These are phyloP conservation scores for Neckera pumila DNA, from an alignment of 225 moss, liverwort and hornwort genomes.

Conservation along the genomic window DNA sequence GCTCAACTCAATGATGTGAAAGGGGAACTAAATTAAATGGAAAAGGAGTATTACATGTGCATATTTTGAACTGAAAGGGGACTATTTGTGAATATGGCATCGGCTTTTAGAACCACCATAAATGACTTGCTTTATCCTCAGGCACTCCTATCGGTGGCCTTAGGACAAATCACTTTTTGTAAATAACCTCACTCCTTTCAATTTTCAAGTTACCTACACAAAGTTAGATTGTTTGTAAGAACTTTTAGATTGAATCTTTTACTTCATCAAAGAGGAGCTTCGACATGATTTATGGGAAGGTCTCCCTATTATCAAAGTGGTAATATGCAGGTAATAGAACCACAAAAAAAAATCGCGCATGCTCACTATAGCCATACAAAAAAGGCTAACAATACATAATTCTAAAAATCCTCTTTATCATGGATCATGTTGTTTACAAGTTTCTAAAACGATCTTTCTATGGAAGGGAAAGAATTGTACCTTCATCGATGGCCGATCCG, in stretches of 20 bases:
- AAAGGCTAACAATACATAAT: background rate
- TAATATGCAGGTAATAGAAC: background rate
- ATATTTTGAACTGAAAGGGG: background rate
- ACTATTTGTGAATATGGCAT: background rate
- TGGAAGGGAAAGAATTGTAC: background rate
- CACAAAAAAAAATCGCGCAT: background rate
- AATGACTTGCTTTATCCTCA: background rate
- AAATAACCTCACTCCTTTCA: background rate
- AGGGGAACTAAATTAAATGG: background rate
- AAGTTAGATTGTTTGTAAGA: background rate
- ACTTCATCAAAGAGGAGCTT: background rate
- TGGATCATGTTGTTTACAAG: background rate
- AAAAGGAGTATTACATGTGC: background rate
- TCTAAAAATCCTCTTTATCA: background rate
- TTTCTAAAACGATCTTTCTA: background rate
- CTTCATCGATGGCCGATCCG: slow-evolving; percentile 23
- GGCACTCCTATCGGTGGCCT: background rate
- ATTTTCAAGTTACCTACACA: background rate
- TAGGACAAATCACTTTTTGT: background rate
- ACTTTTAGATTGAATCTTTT: background rate
- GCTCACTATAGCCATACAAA: background rate
- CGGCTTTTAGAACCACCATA: background rate
- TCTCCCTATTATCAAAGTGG: background rate
- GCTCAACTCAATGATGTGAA: background rate
- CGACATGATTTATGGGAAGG: background rate